These are phyloP conservation scores for Pyrenochaeta sp. DNA, from an alignment of 2,329 filamentous ascomycete genomes.

Conservation along the genomic window DNA sequence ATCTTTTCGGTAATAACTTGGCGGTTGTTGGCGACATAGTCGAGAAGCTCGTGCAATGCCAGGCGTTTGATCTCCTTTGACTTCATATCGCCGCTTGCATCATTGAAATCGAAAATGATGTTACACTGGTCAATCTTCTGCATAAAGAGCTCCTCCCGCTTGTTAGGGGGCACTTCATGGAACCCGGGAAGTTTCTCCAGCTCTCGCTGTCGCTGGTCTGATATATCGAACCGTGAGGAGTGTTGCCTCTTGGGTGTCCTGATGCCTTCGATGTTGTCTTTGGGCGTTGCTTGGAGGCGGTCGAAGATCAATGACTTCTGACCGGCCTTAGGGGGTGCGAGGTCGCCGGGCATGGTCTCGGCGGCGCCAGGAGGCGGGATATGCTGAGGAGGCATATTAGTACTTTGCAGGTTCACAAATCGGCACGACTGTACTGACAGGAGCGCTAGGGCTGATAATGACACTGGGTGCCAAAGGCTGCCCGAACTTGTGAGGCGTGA, in stretches of 20 bases:
- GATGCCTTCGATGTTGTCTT: constrained; percentile 94
- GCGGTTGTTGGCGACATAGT: constrained; percentile 98
- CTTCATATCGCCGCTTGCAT: constrained; percentile 98
- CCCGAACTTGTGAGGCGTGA: constrained; percentile 70
- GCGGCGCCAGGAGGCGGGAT: constrained; percentile 89
- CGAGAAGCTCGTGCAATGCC: constrained; percentile 92
- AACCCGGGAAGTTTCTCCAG: constrained; percentile 97
- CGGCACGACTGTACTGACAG: constrained; percentile 51
- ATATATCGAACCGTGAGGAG: constrained; percentile 97
- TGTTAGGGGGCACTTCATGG: constrained; percentile 94
- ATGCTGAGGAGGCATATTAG: constrained; percentile 66
- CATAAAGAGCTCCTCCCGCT: constrained; percentile 97
- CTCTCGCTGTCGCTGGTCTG: constrained; percentile 85
- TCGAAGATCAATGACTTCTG: constrained; percentile 90
- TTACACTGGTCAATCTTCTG: constrained; percentile 99
- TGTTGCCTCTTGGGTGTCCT: constrained; percentile 96
- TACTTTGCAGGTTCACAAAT: constrained; percentile 5
- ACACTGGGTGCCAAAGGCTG: constrained; percentile 80
- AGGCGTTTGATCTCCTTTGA: constrained; percentile 99
- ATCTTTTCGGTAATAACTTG: constrained; percentile 99
- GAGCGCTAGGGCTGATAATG: constrained; percentile 92
- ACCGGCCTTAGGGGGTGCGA: constrained; percentile 90
- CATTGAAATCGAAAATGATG: constrained; percentile 99
- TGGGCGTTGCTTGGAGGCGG: constrained; percentile 89
- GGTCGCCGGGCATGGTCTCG: constrained; percentile 97